phyloP scores from a whole-genome alignment of 2,329 filamentous ascomycete genomes.

The Calycina herbarum region DNA sequence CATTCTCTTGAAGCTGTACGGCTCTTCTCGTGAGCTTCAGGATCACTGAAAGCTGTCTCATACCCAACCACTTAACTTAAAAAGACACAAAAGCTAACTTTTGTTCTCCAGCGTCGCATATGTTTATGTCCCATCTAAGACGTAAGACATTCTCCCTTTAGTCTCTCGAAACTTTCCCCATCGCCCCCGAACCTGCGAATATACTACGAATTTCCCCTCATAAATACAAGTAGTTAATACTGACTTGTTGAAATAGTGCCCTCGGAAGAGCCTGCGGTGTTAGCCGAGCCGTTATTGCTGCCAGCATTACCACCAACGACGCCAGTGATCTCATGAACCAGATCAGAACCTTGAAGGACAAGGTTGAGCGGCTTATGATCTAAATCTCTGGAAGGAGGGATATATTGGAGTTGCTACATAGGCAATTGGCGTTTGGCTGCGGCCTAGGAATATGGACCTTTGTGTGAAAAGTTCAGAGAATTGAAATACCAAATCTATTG shows the following conservation, averaged over 20 bases:
- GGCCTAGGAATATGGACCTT: slow-evolving; percentile 10
- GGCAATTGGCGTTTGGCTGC: slow-evolving; percentile 23
- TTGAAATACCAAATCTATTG: background rate
- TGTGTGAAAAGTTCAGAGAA: background rate
- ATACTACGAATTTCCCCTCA: background rate
- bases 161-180: background rate
- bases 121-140: slow-evolving; percentile 75
- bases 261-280: slow-evolving; percentile 90
- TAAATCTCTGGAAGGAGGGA: slow-evolving; percentile 46
- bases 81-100: slow-evolving; percentile 34
- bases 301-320: slow-evolving; percentile 89
- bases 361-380: slow-evolving; percentile 94
- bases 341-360: slow-evolving; percentile 87
- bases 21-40: background rate
- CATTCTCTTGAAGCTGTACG: slow-evolving; percentile 34
- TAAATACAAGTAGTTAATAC: background rate
- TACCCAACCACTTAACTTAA: background rate
- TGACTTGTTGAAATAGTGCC: slow-evolving; percentile 43
- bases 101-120: slow-evolving; percentile 59
- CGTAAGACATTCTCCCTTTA: slow-evolving; percentile 38
- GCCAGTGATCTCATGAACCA: slow-evolving; percentile 82
- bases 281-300: slow-evolving; percentile 80
- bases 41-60: background rate
- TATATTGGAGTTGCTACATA: slow-evolving; percentile 11
- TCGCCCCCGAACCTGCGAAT: background rate